A percentile compares a stretch with the other conserved stretches of the same genome.
phyloP scores from a whole-genome alignment of 2,329 filamentous ascomycete genomes.

The Macrophomina tecta region DNA sequence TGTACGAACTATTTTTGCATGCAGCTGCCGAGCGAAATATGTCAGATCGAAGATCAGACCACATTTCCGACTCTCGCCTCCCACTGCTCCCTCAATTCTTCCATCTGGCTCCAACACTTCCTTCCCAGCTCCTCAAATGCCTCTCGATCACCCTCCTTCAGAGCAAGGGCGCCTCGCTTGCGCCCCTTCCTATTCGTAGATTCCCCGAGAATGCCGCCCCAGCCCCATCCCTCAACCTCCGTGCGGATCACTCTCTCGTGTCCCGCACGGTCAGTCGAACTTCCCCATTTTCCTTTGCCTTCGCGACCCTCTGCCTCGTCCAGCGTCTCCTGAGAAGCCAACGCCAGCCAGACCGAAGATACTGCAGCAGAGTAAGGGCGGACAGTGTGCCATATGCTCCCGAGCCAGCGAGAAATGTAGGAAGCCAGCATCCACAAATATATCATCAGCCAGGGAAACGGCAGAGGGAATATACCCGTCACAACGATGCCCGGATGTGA shows the following conservation, averaged over 20 bases:
- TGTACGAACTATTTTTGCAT: neutral
- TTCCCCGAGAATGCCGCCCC: slow-evolving; percentile 62
- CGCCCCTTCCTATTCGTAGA: slow-evolving; percentile 56
- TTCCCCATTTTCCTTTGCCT: slow-evolving; percentile 82
- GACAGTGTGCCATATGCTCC: slow-evolving; percentile 86
- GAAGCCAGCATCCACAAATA: slow-evolving; percentile 67
- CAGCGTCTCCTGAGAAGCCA: slow-evolving; percentile 69
- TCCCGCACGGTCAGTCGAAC: slow-evolving; percentile 66
- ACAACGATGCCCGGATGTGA: slow-evolving; percentile 86
- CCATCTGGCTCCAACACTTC: slow-evolving; percentile 72
- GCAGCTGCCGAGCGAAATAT: neutral
- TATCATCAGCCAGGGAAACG: slow-evolving; percentile 71
- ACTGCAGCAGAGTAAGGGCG: slow-evolving; percentile 78
- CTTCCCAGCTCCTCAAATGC: slow-evolving; percentile 69
- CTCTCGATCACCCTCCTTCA: slow-evolving; percentile 65
- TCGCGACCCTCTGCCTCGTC: slow-evolving; percentile 59
- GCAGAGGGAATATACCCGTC: slow-evolving; percentile 80
- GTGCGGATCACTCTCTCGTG: slow-evolving; percentile 72
- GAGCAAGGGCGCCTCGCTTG: slow-evolving; percentile 62
- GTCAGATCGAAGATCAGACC: slow-evolving; percentile 15
- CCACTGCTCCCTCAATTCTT: slow-evolving; percentile 72
- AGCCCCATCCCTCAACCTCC: slow-evolving; percentile 86
- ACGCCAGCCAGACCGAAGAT: slow-evolving; percentile 77
- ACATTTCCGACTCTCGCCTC: slow-evolving; percentile 48
- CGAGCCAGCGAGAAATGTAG: slow-evolving; percentile 74